Evolutionary conservation across 2,329 filamentous ascomycete species (phyloP).

Genomic region (Cercospora sp.): DNA sequence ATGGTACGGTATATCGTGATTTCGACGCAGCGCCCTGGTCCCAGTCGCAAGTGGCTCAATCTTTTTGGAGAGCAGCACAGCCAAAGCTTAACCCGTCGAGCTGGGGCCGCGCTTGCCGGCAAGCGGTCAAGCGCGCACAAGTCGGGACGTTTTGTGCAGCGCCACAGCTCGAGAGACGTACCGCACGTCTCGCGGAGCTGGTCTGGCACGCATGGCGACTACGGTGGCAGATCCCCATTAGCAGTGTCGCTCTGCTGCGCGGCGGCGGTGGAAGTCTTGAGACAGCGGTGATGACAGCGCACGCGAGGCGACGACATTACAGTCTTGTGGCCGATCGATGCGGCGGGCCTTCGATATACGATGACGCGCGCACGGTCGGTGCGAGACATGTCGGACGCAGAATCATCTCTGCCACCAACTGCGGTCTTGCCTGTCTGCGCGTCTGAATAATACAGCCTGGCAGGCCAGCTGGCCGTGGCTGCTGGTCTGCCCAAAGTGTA

Average conservation of each 20-base stretch:
- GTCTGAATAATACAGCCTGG: background rate
- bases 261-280: background rate
- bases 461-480: background rate
- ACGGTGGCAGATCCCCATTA: slow-evolving; percentile 3
- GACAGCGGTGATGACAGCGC: background rate
- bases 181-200: slow-evolving; percentile 8
- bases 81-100: slow-evolving; percentile 8
- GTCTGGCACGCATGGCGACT: slow-evolving; percentile 8
- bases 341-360: background rate
- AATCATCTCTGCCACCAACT: background rate
- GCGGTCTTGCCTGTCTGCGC: background rate
- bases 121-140: slow-evolving; percentile 11
- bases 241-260: background rate
- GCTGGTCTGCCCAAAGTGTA: background rate
- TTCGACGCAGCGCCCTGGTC: slow-evolving; percentile 2
- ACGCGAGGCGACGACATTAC: background rate
- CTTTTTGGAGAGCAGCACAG: background rate
- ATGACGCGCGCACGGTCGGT: background rate
- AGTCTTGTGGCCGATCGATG: background rate
- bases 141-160: background rate
- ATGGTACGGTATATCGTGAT: slow-evolving; percentile 6
- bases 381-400: slow-evolving; percentile 20
- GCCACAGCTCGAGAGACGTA: slow-evolving; percentile 18
- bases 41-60: slow-evolving; percentile 1
- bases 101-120: slow-evolving; percentile 21